phyloP scores from a whole-genome alignment of 345 rosid genomes.

The Acer campestre region DNA sequence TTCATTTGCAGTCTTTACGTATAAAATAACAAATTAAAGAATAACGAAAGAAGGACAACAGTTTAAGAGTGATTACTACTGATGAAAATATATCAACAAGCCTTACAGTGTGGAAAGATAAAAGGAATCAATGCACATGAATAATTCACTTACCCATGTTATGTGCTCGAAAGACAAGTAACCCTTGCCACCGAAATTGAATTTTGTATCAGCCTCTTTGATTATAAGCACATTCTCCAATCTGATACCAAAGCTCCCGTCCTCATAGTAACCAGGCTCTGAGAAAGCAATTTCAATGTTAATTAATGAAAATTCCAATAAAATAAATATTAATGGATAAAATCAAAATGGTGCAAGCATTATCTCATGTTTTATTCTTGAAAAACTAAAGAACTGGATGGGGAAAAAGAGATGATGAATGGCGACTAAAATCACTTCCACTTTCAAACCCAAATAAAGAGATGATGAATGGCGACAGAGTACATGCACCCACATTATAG shows the following conservation, averaged over 20 bases:
- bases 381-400: not conserved
- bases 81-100: not conserved
- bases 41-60: not conserved
- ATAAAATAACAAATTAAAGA: not conserved
- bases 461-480: not conserved
- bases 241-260: constrained; percentile 91
- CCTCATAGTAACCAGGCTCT: constrained; percentile 97
- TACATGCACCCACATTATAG: not conserved
- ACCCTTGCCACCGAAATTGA: constrained; percentile 91
- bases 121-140: too few species aligned
- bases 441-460: not conserved
- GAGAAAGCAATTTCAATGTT: constrained; percentile 24
- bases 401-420: not conserved
- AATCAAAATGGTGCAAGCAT: not conserved
- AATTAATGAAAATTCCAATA: not conserved
- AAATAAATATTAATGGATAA: constrained; percentile 1
- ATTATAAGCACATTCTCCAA: constrained; percentile 93
- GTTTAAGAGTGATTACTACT: not conserved
- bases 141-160: constrained; percentile 76
- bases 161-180: constrained; percentile 91
- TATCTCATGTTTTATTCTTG: not conserved
- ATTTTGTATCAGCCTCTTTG: constrained; percentile 67
- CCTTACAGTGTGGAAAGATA: not conserved
- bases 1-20: too few species aligned
- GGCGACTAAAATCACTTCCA: not conserved